Evolutionary conservation across 1,284 basidiomycete species (phyloP), one percentile per base, ranked within the genome.

Genomic region (Clitocybe nebularis): DNA sequence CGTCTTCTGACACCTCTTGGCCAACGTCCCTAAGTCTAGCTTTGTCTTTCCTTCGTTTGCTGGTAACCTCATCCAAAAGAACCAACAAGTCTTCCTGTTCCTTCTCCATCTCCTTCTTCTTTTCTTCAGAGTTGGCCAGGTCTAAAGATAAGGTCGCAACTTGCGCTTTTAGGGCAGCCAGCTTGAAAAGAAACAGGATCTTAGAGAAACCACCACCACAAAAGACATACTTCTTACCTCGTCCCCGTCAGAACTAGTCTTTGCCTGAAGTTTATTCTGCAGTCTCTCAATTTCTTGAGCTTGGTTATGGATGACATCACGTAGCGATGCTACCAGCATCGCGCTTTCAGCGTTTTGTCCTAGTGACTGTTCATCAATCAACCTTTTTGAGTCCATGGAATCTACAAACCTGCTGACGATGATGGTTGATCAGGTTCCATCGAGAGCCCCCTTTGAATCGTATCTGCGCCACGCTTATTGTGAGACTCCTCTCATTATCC

Each of bases 61-160:
- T 77, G 36, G 81, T 89, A 39, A 98, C 68, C 63, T 99, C 96
- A 56, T 99, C 96, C 3, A 99, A 71, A 24, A 98, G 68, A 0
- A 99, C 93, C 1, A 99, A 72, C 42, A 99, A 62, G 62, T 98
- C 93, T 61, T 96, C 93, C 57, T 95, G 92, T 60, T 97, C 93
- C 66, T 93, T 94, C 60, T 90, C 85, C 17, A 82, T 78, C n/a
- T 94, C 91, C 49, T 77, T 79, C 34, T 76, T 72, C 59, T 84
- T 85, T 43, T 71, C 72, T 52, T 84, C 77, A 16, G 82, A 74
- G 1, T 63, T 66, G 35, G 72, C 66, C 4, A 89, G 59, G 34
- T 83, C 64, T 8, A 61, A 57, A 13, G 74, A 68, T 16, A 88
- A 61, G 1, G 64, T 62, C 6, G 61, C 54, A 5, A 80, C 55